Base-by-base conservation (phyloP, 2,329 filamentous ascomycete species). In the Sporothrix mexicana region DNA sequence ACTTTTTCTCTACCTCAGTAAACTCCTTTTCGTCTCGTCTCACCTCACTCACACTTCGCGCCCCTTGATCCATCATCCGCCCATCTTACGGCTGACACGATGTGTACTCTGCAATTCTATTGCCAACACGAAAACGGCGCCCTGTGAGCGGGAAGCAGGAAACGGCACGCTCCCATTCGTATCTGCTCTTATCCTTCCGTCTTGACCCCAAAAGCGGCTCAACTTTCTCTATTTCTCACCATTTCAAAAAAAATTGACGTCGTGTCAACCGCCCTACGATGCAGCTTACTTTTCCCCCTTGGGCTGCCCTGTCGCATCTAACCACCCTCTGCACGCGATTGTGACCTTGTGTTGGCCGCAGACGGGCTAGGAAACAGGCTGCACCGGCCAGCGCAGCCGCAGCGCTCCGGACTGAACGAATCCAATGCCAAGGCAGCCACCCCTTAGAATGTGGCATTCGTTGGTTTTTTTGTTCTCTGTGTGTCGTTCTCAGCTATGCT, bases 391-490 rank as follows among this genome's bases (percentile, higher is more conserved):
- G 25, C 25, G 9, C 36, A 43, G 59, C 59, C 59, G 30, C 59
- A 64, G 20, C 36, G 9, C 59, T 64, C 59, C 45, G 17, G 59
- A 17, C 59, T 36, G 36, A 45, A 45, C 59, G n/a, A 41, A 64
- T 45, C 59, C 59, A 45, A 64, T 23, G 23, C 36, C 59, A 62
- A 41, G 59, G 20, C 59, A 45, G 36, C 59, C 59, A 45, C 59
- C n/a, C 30, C 30, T 36, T 36, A 36, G 30, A 7, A 36, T 7
- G 30, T 36, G 30, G 30, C 30, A 6, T 36, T 36, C 30, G 30
- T 36, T 36, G 30, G 30, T 36, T 36, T 36, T 36, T 36, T 36
- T 36, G 30, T 36, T 36, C 30, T 49, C 10, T 49, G 13, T 59
- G 15, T 41, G 8, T 12, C 59, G 6, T 8, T 20, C 3, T 13